Conservation (phyloP, 2,329 filamentous ascomycete genomes). For the Alternaria solani region DNA sequence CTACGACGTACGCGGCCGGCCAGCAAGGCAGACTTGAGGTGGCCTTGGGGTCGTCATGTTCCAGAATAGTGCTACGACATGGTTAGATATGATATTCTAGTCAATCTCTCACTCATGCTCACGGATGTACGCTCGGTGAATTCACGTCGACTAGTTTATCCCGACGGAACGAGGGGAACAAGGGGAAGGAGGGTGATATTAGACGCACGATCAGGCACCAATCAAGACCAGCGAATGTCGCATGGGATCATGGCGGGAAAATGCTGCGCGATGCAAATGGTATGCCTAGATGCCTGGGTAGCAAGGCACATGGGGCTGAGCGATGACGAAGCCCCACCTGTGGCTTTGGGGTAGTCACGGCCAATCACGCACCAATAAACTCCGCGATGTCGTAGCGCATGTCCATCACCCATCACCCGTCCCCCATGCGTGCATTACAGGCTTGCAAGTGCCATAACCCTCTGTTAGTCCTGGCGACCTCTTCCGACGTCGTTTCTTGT, state of each 20-base stretch:
- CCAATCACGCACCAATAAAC: constrained; percentile 18
- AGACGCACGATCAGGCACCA: too few relatives aligned
- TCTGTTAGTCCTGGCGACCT: neutral
- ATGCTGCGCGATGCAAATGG: neutral
- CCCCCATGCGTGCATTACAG: constrained; percentile 9
- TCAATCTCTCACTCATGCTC: neutral
- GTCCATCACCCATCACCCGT: neutral
- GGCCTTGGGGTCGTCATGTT: neutral
- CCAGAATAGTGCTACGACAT: neutral
- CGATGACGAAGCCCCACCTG: constrained; percentile 22
- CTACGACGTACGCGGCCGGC: neutral
- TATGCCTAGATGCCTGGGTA: constrained; percentile 11
- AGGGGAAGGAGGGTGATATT: neutral
- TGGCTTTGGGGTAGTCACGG: constrained; percentile 4
- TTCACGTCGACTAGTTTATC: neutral
- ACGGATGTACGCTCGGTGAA: neutral
- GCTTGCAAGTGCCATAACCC: constrained; percentile 8
- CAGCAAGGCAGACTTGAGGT: neutral
- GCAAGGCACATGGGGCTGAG: constrained; percentile 7
- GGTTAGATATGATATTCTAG: neutral
- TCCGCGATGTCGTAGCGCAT: constrained; percentile 21
- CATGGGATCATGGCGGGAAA: neutral
- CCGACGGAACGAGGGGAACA: neutral
- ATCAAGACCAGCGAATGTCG: neutral
- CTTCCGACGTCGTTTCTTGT: neutral